Base-by-base conservation (phyloP, 495 filamentous ascomycete genomes). In the Penicillium canescens region DNA sequence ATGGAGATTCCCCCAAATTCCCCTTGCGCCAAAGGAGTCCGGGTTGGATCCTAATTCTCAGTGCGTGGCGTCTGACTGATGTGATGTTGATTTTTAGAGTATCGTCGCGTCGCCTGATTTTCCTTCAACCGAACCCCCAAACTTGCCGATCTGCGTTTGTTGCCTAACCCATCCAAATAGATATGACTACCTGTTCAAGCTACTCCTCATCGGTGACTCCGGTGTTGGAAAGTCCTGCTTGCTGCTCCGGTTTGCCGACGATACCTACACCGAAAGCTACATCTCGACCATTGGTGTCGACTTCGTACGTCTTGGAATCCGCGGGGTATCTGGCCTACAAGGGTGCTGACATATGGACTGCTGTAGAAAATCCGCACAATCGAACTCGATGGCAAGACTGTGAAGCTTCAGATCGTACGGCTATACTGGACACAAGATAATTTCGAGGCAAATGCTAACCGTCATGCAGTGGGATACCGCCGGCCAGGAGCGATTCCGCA, bases 121-220 rank as follows among this genome's bases (percentile, higher is more conserved):
- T 33, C 26, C 46, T 43, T 44, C 18, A 49, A 42, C 45, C 42
- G 56, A 18, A 34, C 35, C 36, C 41, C 36, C 42, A 40, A 14
- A 56, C 18, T 59, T 44, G 53, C 45, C 52, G 53, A 56, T 57
- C 49, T 38, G 28, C 41, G 24, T 42, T 35, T 39, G 39, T 52
- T 34, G 53, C 55, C 71, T 74, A 63, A 76, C 63, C 63, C 50
- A 44, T 44, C 24, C 14, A 55, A 43, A 45, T 72, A 97, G 94
- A 96, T 98, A 98, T 86, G 94, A 98, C 71, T 98, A 98, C 72
- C 91, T 98, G 64, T 98, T 98, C 84, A 98, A 98, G 85, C 92
- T 98, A 52, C 92, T 98, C 70, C 90, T 98, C 78, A 98, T 98
- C 83, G 94, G 94, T 76, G 94, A 98, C 73, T 98, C 94, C 66